Conservation (phyloP, 1,284 basidiomycete species). For the Irpex sp. region DNA sequence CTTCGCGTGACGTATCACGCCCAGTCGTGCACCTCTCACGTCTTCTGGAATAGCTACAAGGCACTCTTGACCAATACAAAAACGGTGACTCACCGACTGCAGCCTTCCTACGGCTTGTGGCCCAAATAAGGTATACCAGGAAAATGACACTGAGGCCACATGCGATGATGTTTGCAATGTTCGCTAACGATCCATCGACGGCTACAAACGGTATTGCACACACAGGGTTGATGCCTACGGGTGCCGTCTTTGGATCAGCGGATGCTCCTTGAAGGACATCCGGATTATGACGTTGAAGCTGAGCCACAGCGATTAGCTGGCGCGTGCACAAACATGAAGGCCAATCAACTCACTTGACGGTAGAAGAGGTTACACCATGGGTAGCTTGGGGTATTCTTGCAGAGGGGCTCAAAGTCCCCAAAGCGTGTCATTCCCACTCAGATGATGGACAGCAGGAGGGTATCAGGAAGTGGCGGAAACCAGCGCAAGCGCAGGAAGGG, state of each 20-base stretch:
- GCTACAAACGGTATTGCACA: constrained; percentile 52
- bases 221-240: constrained; percentile 54
- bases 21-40: no score
- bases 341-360: constrained; percentile 39
- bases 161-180: constrained; percentile 71
- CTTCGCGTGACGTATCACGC: no score
- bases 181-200: constrained; percentile 53
- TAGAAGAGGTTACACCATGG: constrained; percentile 74
- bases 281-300: constrained; percentile 33
- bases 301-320: constrained; percentile 4
- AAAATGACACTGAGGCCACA: constrained; percentile 59
- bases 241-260: constrained; percentile 39
- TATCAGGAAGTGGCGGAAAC: constrained; percentile 3
- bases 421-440: constrained; percentile 44
- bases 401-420: constrained; percentile 59
- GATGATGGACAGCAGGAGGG: constrained; percentile 16
- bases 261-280: constrained; percentile 37
- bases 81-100: constrained; percentile 38
- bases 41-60: background rate
- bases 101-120: constrained; percentile 43
- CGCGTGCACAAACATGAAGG: background rate
- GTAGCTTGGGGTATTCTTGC: constrained; percentile 57
- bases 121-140: constrained; percentile 43
- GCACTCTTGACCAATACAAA: background rate
- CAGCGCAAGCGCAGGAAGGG: constrained; percentile 4